Percentiles rank a stretch among this genome's conserved stretches.
Evolutionary conservation across 2,329 filamentous ascomycete genomes (phyloP).

Genomic region (Parastagonospora nodorum): DNA sequence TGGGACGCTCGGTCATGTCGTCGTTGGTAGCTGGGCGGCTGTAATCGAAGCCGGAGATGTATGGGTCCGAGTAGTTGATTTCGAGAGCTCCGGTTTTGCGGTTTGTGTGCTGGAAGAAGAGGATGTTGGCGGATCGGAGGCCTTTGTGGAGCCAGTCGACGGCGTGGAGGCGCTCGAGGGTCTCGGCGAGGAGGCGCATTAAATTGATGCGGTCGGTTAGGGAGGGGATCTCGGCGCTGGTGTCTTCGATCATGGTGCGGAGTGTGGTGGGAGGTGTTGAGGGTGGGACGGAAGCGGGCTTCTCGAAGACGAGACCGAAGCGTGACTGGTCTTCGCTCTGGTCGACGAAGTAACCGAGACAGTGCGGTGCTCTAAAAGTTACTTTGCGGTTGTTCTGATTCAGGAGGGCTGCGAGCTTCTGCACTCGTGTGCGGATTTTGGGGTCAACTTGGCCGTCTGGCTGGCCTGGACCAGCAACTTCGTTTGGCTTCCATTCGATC

Average conservation of each 20-base stretch:
- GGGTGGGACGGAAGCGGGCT: conserved; percentile 48
- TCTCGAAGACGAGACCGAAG: conserved; percentile 61
- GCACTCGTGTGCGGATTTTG: conserved; percentile 38
- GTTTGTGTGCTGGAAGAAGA: conserved; percentile 53
- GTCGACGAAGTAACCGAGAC: conserved; percentile 45
- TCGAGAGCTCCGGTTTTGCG: not conserved
- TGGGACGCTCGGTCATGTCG: conserved; percentile 58
- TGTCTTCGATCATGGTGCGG: conserved; percentile 50
- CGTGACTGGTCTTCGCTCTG: conserved; percentile 45
- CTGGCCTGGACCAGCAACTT: conserved; percentile 23
- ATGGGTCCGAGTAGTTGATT: conserved; percentile 51
- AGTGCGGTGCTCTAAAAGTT: conserved; percentile 41
- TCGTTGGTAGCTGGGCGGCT: conserved; percentile 56
- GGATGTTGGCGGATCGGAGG: conserved; percentile 59
- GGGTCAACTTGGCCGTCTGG: conserved; percentile 22
- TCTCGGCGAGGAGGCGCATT: conserved; percentile 59
- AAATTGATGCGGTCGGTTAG: conserved; percentile 59
- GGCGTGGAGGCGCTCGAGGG: conserved; percentile 60
- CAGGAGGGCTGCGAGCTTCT: conserved; percentile 39
- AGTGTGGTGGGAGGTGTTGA: conserved; percentile 55
- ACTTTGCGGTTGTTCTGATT: conserved; percentile 36
- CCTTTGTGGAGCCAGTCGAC: conserved; percentile 65
- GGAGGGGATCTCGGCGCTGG: conserved; percentile 46
- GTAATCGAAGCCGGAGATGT: conserved; percentile 61
- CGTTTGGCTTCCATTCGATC: conserved; percentile 47